Evolutionary conservation across 2,329 filamentous ascomycete genomes (phyloP), one percentile per base, ranked within the genome.

Genomic region (Epichloe glyceriae): DNA sequence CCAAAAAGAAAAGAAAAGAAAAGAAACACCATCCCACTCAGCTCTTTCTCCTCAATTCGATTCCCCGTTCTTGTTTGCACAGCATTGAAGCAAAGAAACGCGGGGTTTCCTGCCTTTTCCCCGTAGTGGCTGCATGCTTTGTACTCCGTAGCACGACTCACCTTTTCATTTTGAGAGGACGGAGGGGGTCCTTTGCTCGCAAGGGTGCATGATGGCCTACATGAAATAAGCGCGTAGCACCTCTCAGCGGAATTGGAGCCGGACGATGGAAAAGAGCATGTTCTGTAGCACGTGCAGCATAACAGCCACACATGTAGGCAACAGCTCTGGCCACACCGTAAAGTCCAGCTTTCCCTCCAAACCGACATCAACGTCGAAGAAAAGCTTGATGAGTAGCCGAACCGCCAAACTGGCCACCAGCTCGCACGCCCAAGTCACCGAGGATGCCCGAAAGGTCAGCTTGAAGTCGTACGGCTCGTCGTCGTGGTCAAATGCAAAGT

Each of bases 231-330:
- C 19, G 22, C 33, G 19, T 19, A 37, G 3, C 26, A 5, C 20
- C 14, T n/a, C 39, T 52, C 50, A 54, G 35, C 40, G 52, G 44
- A 85, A 85, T 55, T 78, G 74, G 60, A 85, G 66, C 55, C 81
- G 73, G 37, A 84, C 77, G 58, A 85, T 85, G 44, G 79, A 81
- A 66, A 85, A 85, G 51, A 85, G 65, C 82, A 85, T 85, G 62
- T 85, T 85, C 67, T 85, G 82, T 64, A 85, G 61, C 47, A 85
- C 82, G 58, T 85, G 82, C 62, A 85, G 67, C 69, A 79, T 80
- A 20, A 84, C 81, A 20, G 78, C 79, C 19, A 82, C 77, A 50
- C 78, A 78, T 3, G 82, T 83, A 17, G 82, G 82, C 58, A 85
- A 64, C 59, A 85, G 64, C 68, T 85, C 82, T 2, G 82, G 81